These are phyloP conservation scores for Aspergillus sp. DNA, from an alignment of 2,329 filamentous ascomycete species.

Conservation along the genomic window DNA sequence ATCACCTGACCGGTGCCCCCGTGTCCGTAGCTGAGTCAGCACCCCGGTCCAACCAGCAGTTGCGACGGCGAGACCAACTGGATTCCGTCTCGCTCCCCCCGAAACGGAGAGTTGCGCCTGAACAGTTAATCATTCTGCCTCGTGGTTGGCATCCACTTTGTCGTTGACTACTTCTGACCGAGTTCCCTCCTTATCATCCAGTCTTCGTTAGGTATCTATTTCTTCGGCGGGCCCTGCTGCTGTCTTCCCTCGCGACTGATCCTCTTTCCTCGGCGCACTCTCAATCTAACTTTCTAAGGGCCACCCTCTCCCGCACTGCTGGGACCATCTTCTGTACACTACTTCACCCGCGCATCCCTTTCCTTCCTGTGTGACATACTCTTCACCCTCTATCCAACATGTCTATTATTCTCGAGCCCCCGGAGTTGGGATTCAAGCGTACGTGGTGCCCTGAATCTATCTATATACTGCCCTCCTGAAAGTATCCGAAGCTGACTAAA, in stretches of 20 bases:
- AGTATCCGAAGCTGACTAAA: slow-evolving; percentile 27
- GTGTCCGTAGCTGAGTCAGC: slow-evolving; percentile 25
- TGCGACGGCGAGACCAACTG: slow-evolving; percentile 15
- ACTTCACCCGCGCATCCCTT: slow-evolving; percentile 9
- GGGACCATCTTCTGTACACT: slow-evolving; percentile 13
- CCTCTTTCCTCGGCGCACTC: slow-evolving; percentile 2
- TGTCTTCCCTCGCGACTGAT: background rate
- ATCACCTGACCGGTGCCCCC: slow-evolving; percentile 33
- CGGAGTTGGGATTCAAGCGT: slow-evolving; percentile 94
- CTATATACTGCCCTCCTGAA: background rate
- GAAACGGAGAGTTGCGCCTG: slow-evolving; percentile 7
- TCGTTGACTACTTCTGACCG: background rate
- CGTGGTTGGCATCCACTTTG: background rate
- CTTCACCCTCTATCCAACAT: slow-evolving; percentile 55
- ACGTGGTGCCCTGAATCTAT: slow-evolving; percentile 25
- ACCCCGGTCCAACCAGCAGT: slow-evolving; percentile 18
- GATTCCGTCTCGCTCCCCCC: slow-evolving; percentile 7
- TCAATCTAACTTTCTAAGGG: background rate
- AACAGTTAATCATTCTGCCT: slow-evolving; percentile 4
- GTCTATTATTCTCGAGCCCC: slow-evolving; percentile 91
- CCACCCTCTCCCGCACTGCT: slow-evolving; percentile 5
- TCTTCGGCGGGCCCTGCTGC: background rate
- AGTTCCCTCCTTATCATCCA: background rate
- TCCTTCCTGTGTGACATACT: slow-evolving; percentile 21
- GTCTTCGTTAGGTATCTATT: background rate